phyloP scores from a whole-genome alignment of 2,329 filamentous ascomycete species.

The Phialophora chinensis region DNA sequence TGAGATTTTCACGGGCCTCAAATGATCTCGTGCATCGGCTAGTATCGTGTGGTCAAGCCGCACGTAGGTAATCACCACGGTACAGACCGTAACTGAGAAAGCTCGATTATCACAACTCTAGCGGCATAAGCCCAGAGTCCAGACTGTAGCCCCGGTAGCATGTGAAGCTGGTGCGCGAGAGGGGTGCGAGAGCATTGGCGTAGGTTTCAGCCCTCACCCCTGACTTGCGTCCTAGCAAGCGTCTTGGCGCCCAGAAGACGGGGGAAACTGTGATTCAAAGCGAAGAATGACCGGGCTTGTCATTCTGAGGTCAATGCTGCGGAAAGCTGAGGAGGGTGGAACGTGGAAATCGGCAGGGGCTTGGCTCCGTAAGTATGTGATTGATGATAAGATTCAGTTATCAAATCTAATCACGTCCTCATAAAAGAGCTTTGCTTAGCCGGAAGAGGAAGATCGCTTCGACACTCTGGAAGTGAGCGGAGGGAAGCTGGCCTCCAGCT shows the following conservation, averaged over 20 bases:
- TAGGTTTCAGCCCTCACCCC: not conserved
- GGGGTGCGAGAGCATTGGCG: not conserved
- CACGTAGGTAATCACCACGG: not conserved
- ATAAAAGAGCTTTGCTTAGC: no score
- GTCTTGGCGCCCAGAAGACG: no score
- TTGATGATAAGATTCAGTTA: not conserved
- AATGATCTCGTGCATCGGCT: not conserved
- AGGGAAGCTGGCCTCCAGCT: no score
- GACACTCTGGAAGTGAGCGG: no score
- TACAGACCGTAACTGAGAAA: not conserved
- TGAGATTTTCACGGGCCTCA: not conserved
- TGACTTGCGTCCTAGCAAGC: not conserved
- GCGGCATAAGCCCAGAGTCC: not conserved
- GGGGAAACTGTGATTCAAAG: no score
- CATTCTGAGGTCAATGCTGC: no score
- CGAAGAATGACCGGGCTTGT: no score
- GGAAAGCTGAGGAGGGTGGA: no score
- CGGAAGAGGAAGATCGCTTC: no score
- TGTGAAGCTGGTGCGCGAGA: not conserved
- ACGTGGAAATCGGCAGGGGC: no score
- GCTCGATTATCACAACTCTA: not conserved
- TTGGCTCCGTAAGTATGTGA: not conserved
- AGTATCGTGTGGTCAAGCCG: not conserved
- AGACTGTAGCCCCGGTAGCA: not conserved
- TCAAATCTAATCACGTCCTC: not conserved